phyloP scores from a whole-genome alignment of 441 rosid species.

The Gossypium davidsonii region DNA sequence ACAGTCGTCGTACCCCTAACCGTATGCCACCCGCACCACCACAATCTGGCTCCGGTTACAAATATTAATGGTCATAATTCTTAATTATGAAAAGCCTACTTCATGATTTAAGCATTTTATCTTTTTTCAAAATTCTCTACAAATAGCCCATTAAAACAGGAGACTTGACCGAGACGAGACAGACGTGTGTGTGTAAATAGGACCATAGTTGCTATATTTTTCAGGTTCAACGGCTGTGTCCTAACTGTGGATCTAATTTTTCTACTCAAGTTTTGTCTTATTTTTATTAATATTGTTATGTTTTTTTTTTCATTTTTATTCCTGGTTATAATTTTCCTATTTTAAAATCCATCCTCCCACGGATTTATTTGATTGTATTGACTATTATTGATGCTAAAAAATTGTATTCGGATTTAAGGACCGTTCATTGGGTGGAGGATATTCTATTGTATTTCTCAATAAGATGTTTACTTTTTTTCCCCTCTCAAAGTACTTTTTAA shows the following conservation, averaged over 20 bases:
- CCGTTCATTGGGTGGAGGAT: not conserved
- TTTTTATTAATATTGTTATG: not conserved
- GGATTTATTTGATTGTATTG: slow-evolving; percentile 10
- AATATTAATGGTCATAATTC: slow-evolving; percentile 17
- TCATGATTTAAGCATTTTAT: slow-evolving; percentile 5
- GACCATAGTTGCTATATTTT: slow-evolving; percentile 12
- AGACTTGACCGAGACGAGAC: not conserved
- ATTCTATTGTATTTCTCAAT: not conserved
- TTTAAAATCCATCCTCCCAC: not conserved
- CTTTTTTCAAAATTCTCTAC: not conserved
- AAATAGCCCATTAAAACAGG: not conserved
- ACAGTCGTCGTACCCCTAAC: slow-evolving; percentile 56
- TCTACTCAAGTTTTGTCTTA: slow-evolving; percentile 13
- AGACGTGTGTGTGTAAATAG: slow-evolving; percentile 20
- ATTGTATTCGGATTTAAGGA: not conserved
- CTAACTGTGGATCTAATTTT: slow-evolving; percentile 17
- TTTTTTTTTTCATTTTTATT: too few species aligned
- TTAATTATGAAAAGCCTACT: slow-evolving; percentile 16
- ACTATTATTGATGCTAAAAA: not conserved
- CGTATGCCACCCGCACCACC: slow-evolving; percentile 68
- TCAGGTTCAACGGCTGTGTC: slow-evolving; percentile 2
- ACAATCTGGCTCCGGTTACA: slow-evolving; percentile 24
- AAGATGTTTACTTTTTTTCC: not conserved
- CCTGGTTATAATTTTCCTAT: not conserved
- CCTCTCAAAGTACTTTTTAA: too few species aligned